Evolutionary conservation across 1,284 basidiomycete genomes (phyloP), one percentile per base, ranked within the genome.

Genomic region (Porogramme epimiltina): DNA sequence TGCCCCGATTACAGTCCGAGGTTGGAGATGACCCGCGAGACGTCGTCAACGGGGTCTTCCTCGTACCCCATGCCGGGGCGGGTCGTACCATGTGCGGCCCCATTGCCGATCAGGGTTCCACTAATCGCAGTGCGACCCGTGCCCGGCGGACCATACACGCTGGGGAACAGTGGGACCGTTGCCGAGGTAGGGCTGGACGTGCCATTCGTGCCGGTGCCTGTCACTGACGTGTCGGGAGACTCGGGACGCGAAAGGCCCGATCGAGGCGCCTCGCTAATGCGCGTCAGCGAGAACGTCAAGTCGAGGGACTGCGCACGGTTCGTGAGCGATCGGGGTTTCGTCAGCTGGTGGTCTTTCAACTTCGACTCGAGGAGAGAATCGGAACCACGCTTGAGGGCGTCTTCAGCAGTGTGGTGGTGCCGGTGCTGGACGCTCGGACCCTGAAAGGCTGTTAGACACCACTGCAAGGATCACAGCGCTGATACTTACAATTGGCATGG

Each of bases 361-460:
- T 93, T 93, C 37, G 91, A 84, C 62, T 93, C 91, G n/a, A 94
- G 76, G 31, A 92, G 75, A 10, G 91, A 90, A 70, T 95, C 93
- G 0, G 92, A 93, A 19, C 90, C 91, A 44, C 92, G 85, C 68
- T 94, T 94, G 56, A 87, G 70, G 1, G 84, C 79, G 60, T 93
- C 91, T 55, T 91, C 86, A 18, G 78, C 75, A 62, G 86, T 78
- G 49, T 85, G 81, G 22, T 52, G 46, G 31, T 80, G 78, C 54
- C 82, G 86, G 59, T 80, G 74, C 15, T 83, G 78, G 46, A 86
- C 79, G 28, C 81, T 84, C 56, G 85, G 81, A 41, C 85, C 85
- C 84, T 88, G 55, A 60, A 56, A 56, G 24, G 11, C 11, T 15
- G 19, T 13, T 36, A 24, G 26, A 28, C 23, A 6, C 10, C 18